Conservation (phyloP, 441 rosid species). For the Breynia disticha region DNA sequence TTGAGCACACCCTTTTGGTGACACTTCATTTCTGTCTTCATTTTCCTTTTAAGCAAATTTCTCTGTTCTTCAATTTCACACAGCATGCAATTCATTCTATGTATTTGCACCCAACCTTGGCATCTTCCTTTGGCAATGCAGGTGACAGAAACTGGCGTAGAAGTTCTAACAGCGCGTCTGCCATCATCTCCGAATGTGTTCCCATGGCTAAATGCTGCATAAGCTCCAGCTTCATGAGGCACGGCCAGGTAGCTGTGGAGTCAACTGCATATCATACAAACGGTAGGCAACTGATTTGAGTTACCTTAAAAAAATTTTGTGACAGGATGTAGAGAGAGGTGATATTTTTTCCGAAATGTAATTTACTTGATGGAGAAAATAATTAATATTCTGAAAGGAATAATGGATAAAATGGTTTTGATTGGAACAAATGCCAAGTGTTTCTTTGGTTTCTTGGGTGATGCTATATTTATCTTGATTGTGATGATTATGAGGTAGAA, state of each 20-base stretch:
- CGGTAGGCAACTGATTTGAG: too few relatives aligned
- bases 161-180: constrained; percentile 77
- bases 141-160: constrained; percentile 90
- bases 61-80: too few relatives aligned
- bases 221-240: neutral
- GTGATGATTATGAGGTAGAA: too few relatives aligned
- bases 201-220: constrained; percentile 56
- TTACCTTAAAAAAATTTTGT: neutral
- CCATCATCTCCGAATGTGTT: constrained; percentile 67
- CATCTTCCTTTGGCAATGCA: constrained; percentile 8
- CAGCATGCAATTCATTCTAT: too few relatives aligned
- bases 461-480: too few relatives aligned
- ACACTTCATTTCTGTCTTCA: neutral
- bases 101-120: neutral
- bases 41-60: neutral
- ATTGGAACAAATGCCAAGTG: too few relatives aligned
- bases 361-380: too few relatives aligned
- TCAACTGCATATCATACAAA: neutral
- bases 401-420: too few relatives aligned
- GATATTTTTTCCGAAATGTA: too few relatives aligned
- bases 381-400: too few relatives aligned
- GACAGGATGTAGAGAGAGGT: too few relatives aligned
- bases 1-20: constrained; percentile 94
- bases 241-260: neutral
- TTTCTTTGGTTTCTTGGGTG: too few relatives aligned